These are phyloP conservation scores for Gomphus sp. DNA, from an alignment of 1,284 basidiomycete genomes.

Conservation along the genomic window DNA sequence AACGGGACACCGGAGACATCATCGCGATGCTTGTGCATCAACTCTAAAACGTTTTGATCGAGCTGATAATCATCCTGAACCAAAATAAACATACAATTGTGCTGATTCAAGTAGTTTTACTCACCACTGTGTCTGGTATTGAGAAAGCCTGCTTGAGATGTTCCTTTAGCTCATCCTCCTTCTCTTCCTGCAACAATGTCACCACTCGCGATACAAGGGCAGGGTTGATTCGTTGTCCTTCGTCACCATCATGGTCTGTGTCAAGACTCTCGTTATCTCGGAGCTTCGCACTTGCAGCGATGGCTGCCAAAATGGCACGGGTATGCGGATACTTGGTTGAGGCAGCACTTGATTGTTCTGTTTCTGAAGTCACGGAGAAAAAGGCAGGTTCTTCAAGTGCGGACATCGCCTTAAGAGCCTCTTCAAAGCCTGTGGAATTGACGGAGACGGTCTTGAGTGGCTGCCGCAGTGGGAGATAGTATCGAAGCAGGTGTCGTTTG, in stretches of 20 bases:
- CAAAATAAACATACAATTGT: neutral
- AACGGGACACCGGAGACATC: conserved; percentile 77
- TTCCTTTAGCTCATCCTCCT: conserved; percentile 76
- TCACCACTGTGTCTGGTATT: conserved; percentile 69
- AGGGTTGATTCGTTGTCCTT: conserved; percentile 40
- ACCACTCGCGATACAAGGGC: conserved; percentile 63
- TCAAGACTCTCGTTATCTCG: conserved; percentile 24
- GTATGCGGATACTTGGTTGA: conserved; percentile 62
- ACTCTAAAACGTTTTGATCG: conserved; percentile 70
- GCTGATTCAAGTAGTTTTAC: conserved; percentile 16
- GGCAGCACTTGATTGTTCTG: neutral
- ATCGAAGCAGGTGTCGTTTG: neutral
- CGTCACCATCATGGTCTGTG: conserved; percentile 29
- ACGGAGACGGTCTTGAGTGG: neutral
- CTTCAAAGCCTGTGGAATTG: neutral
- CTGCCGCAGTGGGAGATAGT: neutral
- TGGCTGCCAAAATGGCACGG: conserved; percentile 61
- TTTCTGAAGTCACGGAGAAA: neutral
- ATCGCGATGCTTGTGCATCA: conserved; percentile 82
- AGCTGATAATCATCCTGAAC: conserved; percentile 37
- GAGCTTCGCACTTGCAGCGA: conserved; percentile 28
- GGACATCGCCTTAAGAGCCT: neutral
- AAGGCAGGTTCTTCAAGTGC: neutral
- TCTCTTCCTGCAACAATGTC: conserved; percentile 64
- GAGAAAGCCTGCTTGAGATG: conserved; percentile 63